Base-by-base conservation (phyloP, 2,329 filamentous ascomycete species). In the Sporothrix globosa region DNA sequence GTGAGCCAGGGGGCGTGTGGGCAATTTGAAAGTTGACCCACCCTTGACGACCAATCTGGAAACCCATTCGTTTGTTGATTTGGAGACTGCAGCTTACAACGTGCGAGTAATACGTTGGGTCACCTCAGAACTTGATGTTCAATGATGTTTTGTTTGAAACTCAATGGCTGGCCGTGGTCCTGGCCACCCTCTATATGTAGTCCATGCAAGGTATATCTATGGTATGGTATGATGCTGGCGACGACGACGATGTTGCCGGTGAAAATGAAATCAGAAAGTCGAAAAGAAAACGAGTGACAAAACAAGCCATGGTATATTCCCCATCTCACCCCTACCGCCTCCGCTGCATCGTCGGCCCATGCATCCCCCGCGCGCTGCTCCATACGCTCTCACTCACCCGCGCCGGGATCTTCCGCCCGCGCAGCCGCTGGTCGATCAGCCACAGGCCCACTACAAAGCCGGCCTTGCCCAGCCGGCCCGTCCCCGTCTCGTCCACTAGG, bases 401-500 rank as follows among this genome's bases (percentile, higher is more conserved):
- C 17, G 85, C 81, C 0, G 92, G 92, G 24, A 95, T 82, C 82
- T 96, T 96, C 71, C 92, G 82, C 1, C 92, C 92, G 74, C 91
- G 88, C n/a, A 96, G 81, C 72, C 91, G 83, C 82, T 94, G 91
- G 78, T 96, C 92, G 48, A 96, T 87, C 65, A 96, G 80, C 91
- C 92, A 96, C 82, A 92, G 85, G 11, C 92, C 92, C 1, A 95
- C 91, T 0, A 96, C 90, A 78, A 96, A 96, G 80, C 93, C 90
- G 69, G 90, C 85, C 75, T 87, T 86, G 70, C 81, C 82, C 69
- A 96, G 80, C 74, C 85, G 82, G 1, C 90, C 90, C 17, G 80
- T 77, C 1, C 80, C 78, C 7, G 81, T 79, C 1, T 84, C 80
- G 76, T 91, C 90, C 13, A 95, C 92, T 21, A 95, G 81, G 54